Conservation (phyloP, 345 rosid species). For the Pistacia vera region DNA sequence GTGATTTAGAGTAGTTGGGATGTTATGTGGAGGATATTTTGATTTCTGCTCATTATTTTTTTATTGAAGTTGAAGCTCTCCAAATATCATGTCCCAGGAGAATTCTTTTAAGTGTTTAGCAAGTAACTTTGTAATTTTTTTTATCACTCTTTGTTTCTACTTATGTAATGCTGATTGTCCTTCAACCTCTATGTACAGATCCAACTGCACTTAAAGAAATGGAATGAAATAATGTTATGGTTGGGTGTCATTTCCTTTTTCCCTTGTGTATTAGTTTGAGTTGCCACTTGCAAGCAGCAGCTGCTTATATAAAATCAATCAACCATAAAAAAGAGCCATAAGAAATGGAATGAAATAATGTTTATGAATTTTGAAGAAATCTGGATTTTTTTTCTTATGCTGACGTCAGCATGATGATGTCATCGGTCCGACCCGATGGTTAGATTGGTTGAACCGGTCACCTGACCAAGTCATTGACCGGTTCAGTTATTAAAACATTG, state of each 20-base stretch:
- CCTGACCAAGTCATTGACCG: too few species aligned
- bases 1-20: neutral
- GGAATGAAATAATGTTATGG: neutral
- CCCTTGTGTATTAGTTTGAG: too few species aligned
- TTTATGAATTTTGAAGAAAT: too few species aligned
- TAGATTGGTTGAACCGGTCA: too few species aligned
- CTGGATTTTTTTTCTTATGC: too few species aligned
- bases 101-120: constrained; percentile 4
- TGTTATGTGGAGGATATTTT: constrained; percentile 3
- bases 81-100: neutral
- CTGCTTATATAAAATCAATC: too few species aligned
- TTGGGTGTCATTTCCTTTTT: neutral
- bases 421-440: too few species aligned
- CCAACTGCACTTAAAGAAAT: neutral
- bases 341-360: too few species aligned
- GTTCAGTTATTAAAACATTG: too few species aligned
- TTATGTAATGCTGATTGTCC: neutral
- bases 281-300: too few species aligned
- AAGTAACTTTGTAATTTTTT: constrained; percentile 12
- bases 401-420: too few species aligned
- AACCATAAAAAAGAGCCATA: too few species aligned
- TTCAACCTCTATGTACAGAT: neutral
- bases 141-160: neutral
- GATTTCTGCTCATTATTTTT: constrained; percentile 1
- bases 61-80: constrained; percentile 10